phyloP scores from a whole-genome alignment of 2,329 filamentous ascomycete species.

The Xylariomycetidae sp. region DNA sequence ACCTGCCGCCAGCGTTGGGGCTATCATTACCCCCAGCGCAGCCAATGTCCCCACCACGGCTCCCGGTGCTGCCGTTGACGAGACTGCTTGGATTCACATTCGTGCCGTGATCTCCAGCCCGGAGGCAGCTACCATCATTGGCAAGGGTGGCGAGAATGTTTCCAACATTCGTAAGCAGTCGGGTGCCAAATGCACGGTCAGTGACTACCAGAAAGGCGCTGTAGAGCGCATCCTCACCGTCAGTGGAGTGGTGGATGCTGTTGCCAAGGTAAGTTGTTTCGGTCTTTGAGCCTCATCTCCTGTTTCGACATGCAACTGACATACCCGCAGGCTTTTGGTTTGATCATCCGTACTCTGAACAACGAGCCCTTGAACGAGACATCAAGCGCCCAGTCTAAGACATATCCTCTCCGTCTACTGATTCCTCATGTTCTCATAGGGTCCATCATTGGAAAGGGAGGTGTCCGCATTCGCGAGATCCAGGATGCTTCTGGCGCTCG shows the following conservation, averaged over 20 bases:
- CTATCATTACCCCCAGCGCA: conserved; percentile 30
- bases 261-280: conserved; percentile 69
- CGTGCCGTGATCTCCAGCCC: conserved; percentile 95
- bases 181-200: conserved; percentile 96
- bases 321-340: conserved; percentile 71
- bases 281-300: conserved; percentile 4
- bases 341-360: conserved; percentile 97
- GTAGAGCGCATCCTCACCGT: conserved; percentile 97
- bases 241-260: conserved; percentile 91
- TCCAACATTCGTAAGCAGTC: conserved; percentile 93
- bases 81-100: conserved; percentile 94
- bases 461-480: conserved; percentile 93
- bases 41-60: conserved; percentile 27
- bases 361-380: conserved; percentile 86
- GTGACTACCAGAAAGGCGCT: conserved; percentile 94
- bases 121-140: conserved; percentile 95
- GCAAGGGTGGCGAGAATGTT: conserved; percentile 97
- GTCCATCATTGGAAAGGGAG: conserved; percentile 96
- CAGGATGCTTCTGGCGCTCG: conserved; percentile 96
- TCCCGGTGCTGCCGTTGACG: conserved; percentile 63
- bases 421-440: conserved; percentile 97
- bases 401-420: conserved; percentile 89
- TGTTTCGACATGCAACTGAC: conserved; percentile 9
- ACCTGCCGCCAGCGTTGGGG: conserved; percentile 27
- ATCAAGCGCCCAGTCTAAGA: conserved; percentile 91